These are phyloP conservation scores for Batrachochytrium dendrobatidis DNA, from an alignment of 371 early-diverging fungal genomes.

Conservation along the genomic window DNA sequence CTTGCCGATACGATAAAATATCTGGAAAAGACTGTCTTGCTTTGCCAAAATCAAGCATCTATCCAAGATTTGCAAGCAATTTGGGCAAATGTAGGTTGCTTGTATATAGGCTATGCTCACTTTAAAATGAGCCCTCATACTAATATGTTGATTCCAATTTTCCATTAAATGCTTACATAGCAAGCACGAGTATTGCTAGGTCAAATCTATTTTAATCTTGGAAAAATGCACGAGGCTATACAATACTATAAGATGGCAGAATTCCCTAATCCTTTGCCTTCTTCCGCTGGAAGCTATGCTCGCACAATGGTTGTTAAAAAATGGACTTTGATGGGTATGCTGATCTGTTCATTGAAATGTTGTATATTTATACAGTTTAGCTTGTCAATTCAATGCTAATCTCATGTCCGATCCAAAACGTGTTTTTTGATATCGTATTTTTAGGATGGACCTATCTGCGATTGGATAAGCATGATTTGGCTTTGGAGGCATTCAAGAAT, in stretches of 20 bases:
- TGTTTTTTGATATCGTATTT: background rate
- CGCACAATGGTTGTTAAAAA: background rate
- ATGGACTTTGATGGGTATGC: background rate
- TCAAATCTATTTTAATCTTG: background rate
- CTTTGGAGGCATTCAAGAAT: background rate
- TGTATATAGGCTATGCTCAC: too few relatives aligned
- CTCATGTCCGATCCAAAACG: background rate
- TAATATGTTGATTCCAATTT: too few relatives aligned
- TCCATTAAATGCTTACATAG: too few relatives aligned
- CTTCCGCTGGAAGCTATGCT: background rate
- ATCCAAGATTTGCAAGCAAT: background rate
- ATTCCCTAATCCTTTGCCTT: background rate
- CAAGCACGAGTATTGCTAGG: background rate
- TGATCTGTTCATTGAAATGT: background rate
- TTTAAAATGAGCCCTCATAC: too few relatives aligned
- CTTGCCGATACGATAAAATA: background rate
- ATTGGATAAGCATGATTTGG: background rate
- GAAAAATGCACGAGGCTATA: background rate
- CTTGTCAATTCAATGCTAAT: background rate
- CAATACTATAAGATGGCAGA: background rate
- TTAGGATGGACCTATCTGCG: background rate
- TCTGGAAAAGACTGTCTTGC: background rate
- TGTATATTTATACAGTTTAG: background rate
- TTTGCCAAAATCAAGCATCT: background rate
- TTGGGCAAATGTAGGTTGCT: slow-evolving; percentile 2